A percentile compares a stretch with the other conserved stretches of the same genome.
phyloP scores from a whole-genome alignment of 2,329 filamentous ascomycete genomes.

The Hypoxylon sp. region DNA sequence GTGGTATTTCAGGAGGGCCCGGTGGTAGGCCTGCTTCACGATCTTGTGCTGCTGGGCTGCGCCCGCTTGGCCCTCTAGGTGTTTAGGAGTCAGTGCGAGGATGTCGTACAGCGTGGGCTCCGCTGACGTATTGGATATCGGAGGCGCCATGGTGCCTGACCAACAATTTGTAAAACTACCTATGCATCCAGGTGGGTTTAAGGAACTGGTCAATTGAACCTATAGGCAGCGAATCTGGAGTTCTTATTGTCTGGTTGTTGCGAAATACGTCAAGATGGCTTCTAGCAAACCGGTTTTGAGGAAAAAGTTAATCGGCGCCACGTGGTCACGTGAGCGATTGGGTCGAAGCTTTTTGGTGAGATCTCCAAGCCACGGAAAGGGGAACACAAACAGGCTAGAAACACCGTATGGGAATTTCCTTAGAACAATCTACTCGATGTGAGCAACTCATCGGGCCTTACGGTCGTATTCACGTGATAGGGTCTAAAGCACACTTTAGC shows the following conservation, averaged over 20 bases:
- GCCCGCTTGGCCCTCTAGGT: slow-evolving; percentile 62
- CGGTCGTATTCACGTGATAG: background rate
- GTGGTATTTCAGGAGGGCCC: slow-evolving; percentile 75
- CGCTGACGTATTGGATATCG: slow-evolving; percentile 49
- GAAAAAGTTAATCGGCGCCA: slow-evolving; percentile 41
- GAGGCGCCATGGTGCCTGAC: slow-evolving; percentile 46
- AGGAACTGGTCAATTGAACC: background rate
- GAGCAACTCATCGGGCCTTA: background rate
- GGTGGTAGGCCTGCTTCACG: slow-evolving; percentile 74
- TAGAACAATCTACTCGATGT: slow-evolving; percentile 2
- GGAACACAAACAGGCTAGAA: background rate
- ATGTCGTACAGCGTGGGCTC: slow-evolving; percentile 72
- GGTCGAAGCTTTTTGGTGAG: background rate
- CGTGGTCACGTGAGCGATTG: slow-evolving; percentile 49
- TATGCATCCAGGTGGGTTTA: background rate
- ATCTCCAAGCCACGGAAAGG: slow-evolving; percentile 6
- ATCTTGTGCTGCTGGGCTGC: slow-evolving; percentile 61
- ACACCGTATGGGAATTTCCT: background rate
- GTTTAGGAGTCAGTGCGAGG: slow-evolving; percentile 67
- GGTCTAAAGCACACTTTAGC: background rate
- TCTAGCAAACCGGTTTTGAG: slow-evolving; percentile 50
- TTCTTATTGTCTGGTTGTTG: slow-evolving; percentile 31
- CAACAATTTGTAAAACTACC: background rate
- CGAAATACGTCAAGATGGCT: slow-evolving; percentile 18
- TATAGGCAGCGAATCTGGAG: slow-evolving; percentile 8